Conservation (phyloP, 352 stramenopile genomes). For the Phytophthora sp. region DNA sequence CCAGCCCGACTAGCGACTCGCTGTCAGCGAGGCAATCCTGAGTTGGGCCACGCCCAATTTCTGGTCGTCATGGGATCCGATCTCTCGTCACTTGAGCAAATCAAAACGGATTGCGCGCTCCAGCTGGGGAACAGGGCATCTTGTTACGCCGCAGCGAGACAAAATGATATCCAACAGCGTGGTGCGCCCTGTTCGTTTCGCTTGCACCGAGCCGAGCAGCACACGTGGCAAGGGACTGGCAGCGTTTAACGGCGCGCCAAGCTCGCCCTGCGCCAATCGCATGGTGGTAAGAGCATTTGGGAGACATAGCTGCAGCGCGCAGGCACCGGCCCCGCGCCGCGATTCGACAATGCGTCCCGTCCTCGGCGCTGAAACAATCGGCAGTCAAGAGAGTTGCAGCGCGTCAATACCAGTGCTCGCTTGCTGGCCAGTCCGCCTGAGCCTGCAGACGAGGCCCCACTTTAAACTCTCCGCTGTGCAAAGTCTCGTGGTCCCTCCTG, state of each 20-base stretch:
- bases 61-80: conserved; percentile 12
- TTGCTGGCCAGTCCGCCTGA: conserved; percentile 31
- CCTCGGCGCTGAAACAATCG: conserved; percentile 21
- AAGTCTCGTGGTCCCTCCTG: conserved; percentile 39
- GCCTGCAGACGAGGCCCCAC: conserved; percentile 30
- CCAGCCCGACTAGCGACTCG: background rate
- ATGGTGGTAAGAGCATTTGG: conserved; percentile 24
- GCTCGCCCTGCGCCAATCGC: conserved; percentile 14
- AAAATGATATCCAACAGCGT: conserved; percentile 27
- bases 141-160: too few relatives aligned
- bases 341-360: conserved; percentile 29
- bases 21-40: conserved; percentile 18
- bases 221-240: background rate
- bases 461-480: conserved; percentile 16
- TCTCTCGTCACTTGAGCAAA: conserved; percentile 30
- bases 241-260: conserved; percentile 11
- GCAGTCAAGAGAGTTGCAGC: conserved; percentile 20
- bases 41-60: conserved; percentile 24
- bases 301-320: conserved; percentile 15
- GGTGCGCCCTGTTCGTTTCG: background rate
- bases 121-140: conserved; percentile 18
- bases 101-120: conserved; percentile 18
- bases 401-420: conserved; percentile 10
- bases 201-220: background rate
- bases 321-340: background rate